Evolutionary conservation across 768 basidiomycete species (phyloP).

Genomic region (Boletus speciosus): DNA sequence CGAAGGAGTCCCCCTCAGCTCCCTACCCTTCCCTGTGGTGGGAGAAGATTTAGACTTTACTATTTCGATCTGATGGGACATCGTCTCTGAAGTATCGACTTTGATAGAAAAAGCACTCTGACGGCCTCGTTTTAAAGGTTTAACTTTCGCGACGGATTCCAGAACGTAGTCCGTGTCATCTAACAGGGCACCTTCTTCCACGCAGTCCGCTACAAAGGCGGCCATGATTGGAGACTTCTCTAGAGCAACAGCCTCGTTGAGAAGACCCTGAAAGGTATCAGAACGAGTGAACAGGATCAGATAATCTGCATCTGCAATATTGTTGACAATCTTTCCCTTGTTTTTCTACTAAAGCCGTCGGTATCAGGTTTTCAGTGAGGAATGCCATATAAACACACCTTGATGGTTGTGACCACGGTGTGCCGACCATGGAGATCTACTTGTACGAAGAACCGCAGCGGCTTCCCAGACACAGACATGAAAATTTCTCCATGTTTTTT

Average conservation of each 20-base stretch:
- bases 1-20: constrained; percentile 2
- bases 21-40: neutral
- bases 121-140: constrained; percentile 25
- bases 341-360: constrained; percentile 46
- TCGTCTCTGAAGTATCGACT: constrained; percentile 9
- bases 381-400: constrained; percentile 39
- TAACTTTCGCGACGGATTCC: constrained; percentile 26
- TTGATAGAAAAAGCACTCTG: constrained; percentile 14
- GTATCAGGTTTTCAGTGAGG: neutral
- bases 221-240: constrained; percentile 49
- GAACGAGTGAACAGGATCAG: constrained; percentile 53
- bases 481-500: constrained; percentile 41
- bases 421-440: constrained; percentile 58
- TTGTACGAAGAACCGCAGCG: constrained; percentile 61
- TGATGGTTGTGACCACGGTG: constrained; percentile 51
- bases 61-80: neutral
- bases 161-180: constrained; percentile 45
- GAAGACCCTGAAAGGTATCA: constrained; percentile 48
- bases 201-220: constrained; percentile 52
- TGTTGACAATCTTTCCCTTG: constrained; percentile 56
- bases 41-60: constrained; percentile 7
- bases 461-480: constrained; percentile 37
- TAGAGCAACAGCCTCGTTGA: constrained; percentile 31
- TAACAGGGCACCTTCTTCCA: constrained; percentile 41
- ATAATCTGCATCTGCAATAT: constrained; percentile 57